Conservation (phyloP, 208 protist species). For the Acanthamoeba healyi region DNA sequence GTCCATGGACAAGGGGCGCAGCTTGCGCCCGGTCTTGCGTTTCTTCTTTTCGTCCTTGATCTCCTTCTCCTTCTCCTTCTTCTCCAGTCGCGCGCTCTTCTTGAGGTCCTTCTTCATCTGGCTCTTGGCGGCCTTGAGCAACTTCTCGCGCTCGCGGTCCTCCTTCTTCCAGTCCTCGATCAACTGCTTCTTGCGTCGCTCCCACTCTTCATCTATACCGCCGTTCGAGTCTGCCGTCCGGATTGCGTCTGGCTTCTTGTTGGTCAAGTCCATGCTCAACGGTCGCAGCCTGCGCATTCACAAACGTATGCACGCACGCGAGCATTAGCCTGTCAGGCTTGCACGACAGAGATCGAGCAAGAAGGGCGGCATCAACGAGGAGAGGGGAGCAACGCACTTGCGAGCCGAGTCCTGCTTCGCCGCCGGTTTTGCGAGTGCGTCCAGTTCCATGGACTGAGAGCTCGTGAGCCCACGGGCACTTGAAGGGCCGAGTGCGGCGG, state of each 20-base stretch:
- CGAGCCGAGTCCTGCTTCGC: not conserved
- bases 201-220: not conserved
- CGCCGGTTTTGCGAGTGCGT: not conserved
- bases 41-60: not conserved
- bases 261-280: conserved; percentile 3
- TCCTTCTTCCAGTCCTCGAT: not conserved
- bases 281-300: not conserved
- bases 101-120: conserved; percentile 18
- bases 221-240: not conserved
- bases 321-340: too few relatives aligned
- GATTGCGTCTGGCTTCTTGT: not conserved
- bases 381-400: not conserved
- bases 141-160: not conserved
- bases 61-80: not conserved
- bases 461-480: not conserved
- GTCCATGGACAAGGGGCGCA: not conserved
- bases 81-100: not conserved
- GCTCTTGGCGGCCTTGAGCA: not conserved
- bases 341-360: too few relatives aligned
- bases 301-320: not conserved
- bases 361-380: not conserved
- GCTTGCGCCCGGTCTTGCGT: conserved; percentile 8
- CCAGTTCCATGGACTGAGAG: not conserved
- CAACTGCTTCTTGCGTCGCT: not conserved
- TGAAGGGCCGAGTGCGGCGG: not conserved